Base-by-base conservation (phyloP, 31 red algal species). In the Asparagopsis taxiformis region DNA sequence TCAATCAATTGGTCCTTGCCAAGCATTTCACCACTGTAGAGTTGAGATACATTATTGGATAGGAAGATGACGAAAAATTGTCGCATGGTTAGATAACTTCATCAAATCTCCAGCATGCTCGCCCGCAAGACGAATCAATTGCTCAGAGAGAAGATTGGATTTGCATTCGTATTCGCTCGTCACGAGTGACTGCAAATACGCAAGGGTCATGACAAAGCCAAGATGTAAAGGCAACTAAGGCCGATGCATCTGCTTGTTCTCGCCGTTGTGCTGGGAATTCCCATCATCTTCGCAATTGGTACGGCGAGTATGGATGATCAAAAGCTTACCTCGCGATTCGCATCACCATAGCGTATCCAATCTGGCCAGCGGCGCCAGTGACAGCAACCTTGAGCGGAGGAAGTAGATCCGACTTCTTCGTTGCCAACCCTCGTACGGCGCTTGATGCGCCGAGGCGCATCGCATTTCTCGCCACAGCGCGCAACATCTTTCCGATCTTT, bases 341-440 rank as follows among this genome's bases (percentile, higher is more conserved):
- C 68, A 91, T 88, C 37, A 99, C 54, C 46, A 94, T 84, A 26
- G 87, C 74, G 63, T 99, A 99, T 19, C 91, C 91, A 71, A 99
- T 99, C 70, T 94, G 91, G 31, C 96, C 96, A 6, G 96, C 96
- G 37, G 96, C 96, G 24, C 96, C 96, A 8, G 96, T 99, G 51
- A 99, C 96, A 39, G 96, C 85, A 28, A 99, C 82, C 30, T 75
- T 84, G 66, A 97, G 76, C 3, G 94, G 85, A 17, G 88, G 94
- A 24, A 91, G 62, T 51, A 90, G 55, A 61, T 85, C 68, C 30
- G 34, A 55, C 10, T 24, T 62, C 59, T 71, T 64, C 2, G 79
- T 84, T 3, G 79, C 31, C 0, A 81, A 65, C 43, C 64, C 77
- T 24, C 77, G 77, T 29, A 69, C 28, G 21, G 65, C 29, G 50